These are phyloP conservation scores for Oryza meyeriana DNA, from an alignment of 176 grass and related monocot species.

Conservation along the genomic window DNA sequence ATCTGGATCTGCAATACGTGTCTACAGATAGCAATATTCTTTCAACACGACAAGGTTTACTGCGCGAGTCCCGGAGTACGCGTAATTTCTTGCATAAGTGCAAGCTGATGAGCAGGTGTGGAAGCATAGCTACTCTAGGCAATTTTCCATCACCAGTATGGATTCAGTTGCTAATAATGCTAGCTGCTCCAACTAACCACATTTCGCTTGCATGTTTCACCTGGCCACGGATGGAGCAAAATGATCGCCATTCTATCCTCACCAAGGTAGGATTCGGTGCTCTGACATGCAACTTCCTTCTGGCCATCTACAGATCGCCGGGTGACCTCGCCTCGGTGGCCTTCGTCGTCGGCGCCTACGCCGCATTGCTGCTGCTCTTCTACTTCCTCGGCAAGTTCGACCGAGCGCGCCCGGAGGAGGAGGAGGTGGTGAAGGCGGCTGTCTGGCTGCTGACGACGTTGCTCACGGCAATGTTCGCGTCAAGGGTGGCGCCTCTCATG, in stretches of 20 bases:
- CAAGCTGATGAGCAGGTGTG: too few relatives aligned
- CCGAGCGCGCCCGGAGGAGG: too few relatives aligned
- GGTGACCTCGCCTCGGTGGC: neutral
- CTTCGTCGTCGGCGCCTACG: neutral
- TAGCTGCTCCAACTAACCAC: too few relatives aligned
- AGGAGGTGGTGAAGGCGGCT: neutral
- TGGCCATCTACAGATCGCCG: neutral
- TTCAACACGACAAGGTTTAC: too few relatives aligned
- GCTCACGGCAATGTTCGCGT: constrained; percentile 12
- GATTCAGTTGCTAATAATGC: too few relatives aligned
- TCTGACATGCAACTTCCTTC: neutral
- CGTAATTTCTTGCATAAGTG: too few relatives aligned
- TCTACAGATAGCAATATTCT: too few relatives aligned
- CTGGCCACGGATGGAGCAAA: neutral
- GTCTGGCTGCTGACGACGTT: constrained; percentile 8
- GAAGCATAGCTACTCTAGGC: too few relatives aligned
- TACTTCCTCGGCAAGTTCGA: neutral
- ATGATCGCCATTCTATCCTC: neutral
- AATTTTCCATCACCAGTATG: too few relatives aligned
- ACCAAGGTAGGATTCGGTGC: neutral
- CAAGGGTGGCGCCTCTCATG: constrained; percentile 8
- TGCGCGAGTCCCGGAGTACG: too few relatives aligned
- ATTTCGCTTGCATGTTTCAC: too few relatives aligned
- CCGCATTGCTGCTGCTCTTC: neutral
- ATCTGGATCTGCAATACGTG: too few relatives aligned